Conservation (phyloP, 2,329 filamentous ascomycete genomes). For the Botrytis tulipae region DNA sequence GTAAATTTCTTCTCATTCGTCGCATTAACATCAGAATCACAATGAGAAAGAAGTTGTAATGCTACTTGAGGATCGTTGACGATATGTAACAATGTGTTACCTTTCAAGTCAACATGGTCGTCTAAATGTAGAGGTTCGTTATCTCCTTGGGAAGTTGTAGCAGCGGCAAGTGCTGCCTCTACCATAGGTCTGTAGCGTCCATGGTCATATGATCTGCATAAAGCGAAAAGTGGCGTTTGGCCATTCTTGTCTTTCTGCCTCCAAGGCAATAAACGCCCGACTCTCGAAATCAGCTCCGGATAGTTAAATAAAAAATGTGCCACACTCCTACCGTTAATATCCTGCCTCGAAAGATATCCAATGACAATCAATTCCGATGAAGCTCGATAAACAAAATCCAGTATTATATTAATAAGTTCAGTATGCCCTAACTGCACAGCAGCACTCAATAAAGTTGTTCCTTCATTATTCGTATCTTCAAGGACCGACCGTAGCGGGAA, state of each 20-base stretch:
- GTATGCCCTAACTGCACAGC: constrained; percentile 81
- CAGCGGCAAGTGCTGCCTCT: constrained; percentile 71
- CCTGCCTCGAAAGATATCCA: constrained; percentile 72
- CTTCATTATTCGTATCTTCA: constrained; percentile 83
- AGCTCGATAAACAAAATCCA: constrained; percentile 65
- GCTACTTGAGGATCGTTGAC: constrained; percentile 82
- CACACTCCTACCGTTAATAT: constrained; percentile 81
- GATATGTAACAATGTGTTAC: constrained; percentile 94
- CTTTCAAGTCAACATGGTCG: constrained; percentile 87
- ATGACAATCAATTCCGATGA: constrained; percentile 55
- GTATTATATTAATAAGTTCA: constrained; percentile 70
- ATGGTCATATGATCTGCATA: constrained; percentile 95
- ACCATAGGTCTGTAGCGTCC: constrained; percentile 86
- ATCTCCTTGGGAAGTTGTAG: constrained; percentile 73
- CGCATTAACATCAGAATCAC: constrained; percentile 94
- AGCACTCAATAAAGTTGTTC: constrained; percentile 83
- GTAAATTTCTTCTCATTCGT: constrained; percentile 95
- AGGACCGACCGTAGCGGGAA: constrained; percentile 71
- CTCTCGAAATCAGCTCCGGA: constrained; percentile 71
- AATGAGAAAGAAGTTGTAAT: constrained; percentile 71
- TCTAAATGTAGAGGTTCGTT: constrained; percentile 81
- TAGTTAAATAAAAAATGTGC: constrained; percentile 97
- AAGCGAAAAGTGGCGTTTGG: constrained; percentile 93
- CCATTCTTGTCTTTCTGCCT: constrained; percentile 90
- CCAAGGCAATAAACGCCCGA: constrained; percentile 83